A percentile compares a stretch with the other conserved stretches of the same genome.
phyloP scores from a whole-genome alignment of 192 early-diverging fungal genomes.

The Rhizophagus clarus region DNA sequence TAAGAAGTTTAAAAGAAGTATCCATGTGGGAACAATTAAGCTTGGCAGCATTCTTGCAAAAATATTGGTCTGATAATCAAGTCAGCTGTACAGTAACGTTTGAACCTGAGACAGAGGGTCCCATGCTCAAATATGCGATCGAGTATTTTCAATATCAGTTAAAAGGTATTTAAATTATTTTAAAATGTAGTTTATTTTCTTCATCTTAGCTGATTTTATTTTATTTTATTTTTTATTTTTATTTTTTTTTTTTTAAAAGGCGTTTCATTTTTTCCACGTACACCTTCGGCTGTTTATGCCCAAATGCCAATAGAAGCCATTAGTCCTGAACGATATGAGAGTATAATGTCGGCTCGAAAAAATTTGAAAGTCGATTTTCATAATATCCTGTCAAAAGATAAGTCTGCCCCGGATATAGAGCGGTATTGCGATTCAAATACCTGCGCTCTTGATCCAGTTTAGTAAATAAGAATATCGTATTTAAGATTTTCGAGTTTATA shows the following conservation, averaged over 20 bases:
- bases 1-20: slow-evolving; percentile 40
- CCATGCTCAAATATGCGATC: slow-evolving; percentile 37
- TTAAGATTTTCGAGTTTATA: too few species aligned
- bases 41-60: slow-evolving; percentile 49
- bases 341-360: slow-evolving; percentile 25
- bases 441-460: slow-evolving; percentile 19
- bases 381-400: slow-evolving; percentile 6
- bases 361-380: slow-evolving; percentile 9
- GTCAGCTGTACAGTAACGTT: slow-evolving; percentile 53
- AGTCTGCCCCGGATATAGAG: slow-evolving; percentile 31
- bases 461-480: neutral
- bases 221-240: too few species aligned
- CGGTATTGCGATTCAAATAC: slow-evolving; percentile 25
- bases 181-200: neutral
- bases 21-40: slow-evolving; percentile 56
- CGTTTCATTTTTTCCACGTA: slow-evolving; percentile 46
- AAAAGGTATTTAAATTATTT: slow-evolving; percentile 35
- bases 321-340: slow-evolving; percentile 35
- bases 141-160: slow-evolving; percentile 55
- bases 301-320: slow-evolving; percentile 57
- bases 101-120: slow-evolving; percentile 40
- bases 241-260: slow-evolving; percentile 23
- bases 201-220: neutral
- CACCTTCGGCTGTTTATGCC: slow-evolving; percentile 40
- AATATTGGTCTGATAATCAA: slow-evolving; percentile 53